Evolutionary conservation across 768 basidiomycete genomes (phyloP).

Genomic region (Xerocomellus chrysenteron): DNA sequence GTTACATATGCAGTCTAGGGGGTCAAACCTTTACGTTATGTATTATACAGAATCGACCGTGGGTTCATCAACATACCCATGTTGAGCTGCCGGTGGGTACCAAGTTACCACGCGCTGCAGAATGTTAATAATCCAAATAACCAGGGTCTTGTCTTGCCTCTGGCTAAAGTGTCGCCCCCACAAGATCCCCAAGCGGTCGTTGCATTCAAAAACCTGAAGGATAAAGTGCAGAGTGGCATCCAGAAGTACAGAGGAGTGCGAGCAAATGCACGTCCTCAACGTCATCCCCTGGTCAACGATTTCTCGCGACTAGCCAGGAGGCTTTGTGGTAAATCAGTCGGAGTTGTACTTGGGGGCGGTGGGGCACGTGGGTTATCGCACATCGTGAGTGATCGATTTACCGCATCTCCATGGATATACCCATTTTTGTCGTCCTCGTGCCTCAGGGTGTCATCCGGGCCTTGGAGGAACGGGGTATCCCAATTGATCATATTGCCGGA

Average conservation of each 20-base stretch:
- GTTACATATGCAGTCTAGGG: constrained; percentile 10
- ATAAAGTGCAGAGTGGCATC: constrained; percentile 86
- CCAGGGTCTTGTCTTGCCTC: constrained; percentile 69
- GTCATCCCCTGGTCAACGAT: constrained; percentile 83
- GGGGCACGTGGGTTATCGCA: constrained; percentile 89
- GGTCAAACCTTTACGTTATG: neutral
- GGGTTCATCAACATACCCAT: constrained; percentile 96
- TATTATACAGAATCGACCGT: constrained; percentile 74
- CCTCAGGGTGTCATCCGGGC: constrained; percentile 87
- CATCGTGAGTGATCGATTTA: constrained; percentile 43
- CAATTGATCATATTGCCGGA: constrained; percentile 92
- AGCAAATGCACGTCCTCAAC: constrained; percentile 63
- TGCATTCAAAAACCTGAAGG: constrained; percentile 89
- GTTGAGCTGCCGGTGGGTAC: constrained; percentile 77
- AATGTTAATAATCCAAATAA: constrained; percentile 7
- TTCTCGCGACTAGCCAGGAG: constrained; percentile 89
- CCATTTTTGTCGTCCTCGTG: constrained; percentile 5
- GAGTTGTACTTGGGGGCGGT: constrained; percentile 95
- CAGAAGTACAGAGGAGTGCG: constrained; percentile 77
- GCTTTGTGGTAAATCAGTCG: constrained; percentile 91
- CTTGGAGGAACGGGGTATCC: constrained; percentile 87
- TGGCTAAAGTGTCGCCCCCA: constrained; percentile 55
- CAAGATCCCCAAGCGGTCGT: constrained; percentile 88
- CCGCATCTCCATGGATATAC: constrained; percentile 9
- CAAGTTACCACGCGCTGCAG: neutral